A percentile compares a stretch with the other conserved stretches of the same genome.
phyloP scores from a whole-genome alignment of 164 flowering plant genomes.

The Santalum album region DNA sequence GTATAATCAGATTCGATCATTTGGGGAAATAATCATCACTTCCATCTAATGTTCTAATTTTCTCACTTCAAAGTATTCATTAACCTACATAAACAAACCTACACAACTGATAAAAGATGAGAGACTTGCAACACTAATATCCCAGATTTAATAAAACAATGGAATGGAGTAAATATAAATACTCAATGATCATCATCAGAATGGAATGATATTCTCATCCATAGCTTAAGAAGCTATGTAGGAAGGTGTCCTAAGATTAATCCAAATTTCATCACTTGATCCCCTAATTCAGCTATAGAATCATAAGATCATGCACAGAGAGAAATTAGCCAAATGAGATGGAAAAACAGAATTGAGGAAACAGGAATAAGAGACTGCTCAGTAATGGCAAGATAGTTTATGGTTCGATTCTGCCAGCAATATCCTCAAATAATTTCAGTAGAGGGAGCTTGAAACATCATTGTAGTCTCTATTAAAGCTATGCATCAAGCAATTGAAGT shows the following conservation, averaged over 20 bases:
- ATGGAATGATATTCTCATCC: not conserved
- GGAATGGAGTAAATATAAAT: no score
- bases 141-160: no score
- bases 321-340: not conserved
- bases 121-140: no score
- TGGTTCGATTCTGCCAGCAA: constrained; percentile 55
- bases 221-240: not conserved
- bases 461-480: constrained; percentile 12
- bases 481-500: no score
- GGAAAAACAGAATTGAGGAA: not conserved
- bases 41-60: no score
- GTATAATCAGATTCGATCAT: no score
- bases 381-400: constrained; percentile 23
- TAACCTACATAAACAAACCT: no score
- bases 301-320: not conserved
- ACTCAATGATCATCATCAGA: constrained; percentile 7
- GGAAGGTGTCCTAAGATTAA: constrained; percentile 9
- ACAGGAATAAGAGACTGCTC: constrained; percentile 16
- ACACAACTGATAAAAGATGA: no score
- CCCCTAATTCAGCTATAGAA: not conserved
- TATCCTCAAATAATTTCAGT: constrained; percentile 27
- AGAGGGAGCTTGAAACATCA: constrained; percentile 46
- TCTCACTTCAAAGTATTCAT: no score
- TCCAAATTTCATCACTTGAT: constrained; percentile 4
- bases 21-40: no score